Conservation (phyloP, 306 rosid species). For the Malus asiatica region DNA sequence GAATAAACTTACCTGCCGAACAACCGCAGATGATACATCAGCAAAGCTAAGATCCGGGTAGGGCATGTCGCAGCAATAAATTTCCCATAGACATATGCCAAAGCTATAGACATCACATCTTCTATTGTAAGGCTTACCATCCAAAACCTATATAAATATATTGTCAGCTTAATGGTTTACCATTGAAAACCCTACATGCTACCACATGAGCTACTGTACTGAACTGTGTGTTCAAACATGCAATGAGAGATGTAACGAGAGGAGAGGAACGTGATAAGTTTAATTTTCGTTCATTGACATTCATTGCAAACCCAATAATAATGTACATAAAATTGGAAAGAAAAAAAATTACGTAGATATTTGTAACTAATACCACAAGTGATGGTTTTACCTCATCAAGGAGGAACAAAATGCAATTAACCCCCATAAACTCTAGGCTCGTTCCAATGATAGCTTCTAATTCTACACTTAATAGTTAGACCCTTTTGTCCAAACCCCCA, state of each 20-base stretch:
- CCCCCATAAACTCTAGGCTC: neutral
- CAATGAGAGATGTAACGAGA: neutral
- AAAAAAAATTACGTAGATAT: neutral
- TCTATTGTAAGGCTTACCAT: slow-evolving; percentile 71
- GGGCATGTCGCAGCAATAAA: slow-evolving; percentile 66
- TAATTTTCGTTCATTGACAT: neutral
- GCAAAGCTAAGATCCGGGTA: slow-evolving; percentile 68
- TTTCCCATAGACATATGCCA: slow-evolving; percentile 75
- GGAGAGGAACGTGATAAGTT: neutral
- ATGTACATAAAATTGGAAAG: neutral
- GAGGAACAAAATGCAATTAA: neutral
- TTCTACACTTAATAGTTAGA: neutral
- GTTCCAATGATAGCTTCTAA: neutral
- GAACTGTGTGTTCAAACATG: neutral
- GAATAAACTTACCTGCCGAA: slow-evolving; percentile 41
- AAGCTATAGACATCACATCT: slow-evolving; percentile 77
- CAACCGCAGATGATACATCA: slow-evolving; percentile 55
- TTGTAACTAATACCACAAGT: neutral
- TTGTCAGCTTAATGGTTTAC: neutral
- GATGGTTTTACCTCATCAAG: neutral
- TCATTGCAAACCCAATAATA: slow-evolving; percentile 1
- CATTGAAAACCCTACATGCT: too few species aligned
- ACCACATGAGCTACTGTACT: neutral
- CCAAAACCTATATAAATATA: slow-evolving; percentile 39
- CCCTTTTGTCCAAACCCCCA: neutral